Conservation (phyloP, 2,329 filamentous ascomycete genomes). For the Didymella glomerata region DNA sequence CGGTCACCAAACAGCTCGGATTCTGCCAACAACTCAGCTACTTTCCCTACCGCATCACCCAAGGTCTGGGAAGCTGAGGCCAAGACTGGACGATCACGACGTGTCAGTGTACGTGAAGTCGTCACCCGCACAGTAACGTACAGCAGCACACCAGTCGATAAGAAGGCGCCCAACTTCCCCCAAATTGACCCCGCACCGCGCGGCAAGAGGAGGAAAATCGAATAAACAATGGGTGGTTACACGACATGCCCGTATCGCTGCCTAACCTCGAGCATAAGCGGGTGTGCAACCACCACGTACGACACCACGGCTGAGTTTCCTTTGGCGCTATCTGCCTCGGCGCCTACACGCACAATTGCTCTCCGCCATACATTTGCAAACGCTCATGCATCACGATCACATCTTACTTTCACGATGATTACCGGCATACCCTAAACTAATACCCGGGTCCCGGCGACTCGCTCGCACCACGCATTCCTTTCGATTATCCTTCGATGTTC, state of each 20-base stretch:
- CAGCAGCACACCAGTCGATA: constrained; percentile 63
- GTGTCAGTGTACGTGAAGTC: constrained; percentile 81
- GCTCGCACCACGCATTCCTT: constrained; percentile 38
- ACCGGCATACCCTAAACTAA: constrained; percentile 29
- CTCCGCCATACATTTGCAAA: constrained; percentile 17
- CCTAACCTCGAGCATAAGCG: constrained; percentile 32
- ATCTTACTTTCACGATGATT: constrained; percentile 19
- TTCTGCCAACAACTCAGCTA: constrained; percentile 53
- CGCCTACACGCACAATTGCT: constrained; percentile 13
- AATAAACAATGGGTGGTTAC: constrained; percentile 48
- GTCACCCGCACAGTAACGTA: constrained; percentile 95
- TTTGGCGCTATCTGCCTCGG: constrained; percentile 33
- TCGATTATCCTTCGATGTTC: constrained; percentile 26
- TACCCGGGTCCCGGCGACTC: constrained; percentile 49
- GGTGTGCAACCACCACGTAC: constrained; percentile 38
- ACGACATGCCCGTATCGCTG: constrained; percentile 27
- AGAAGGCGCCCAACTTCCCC: constrained; percentile 53
- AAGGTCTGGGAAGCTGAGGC: constrained; percentile 81
- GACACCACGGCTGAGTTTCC: constrained; percentile 29
- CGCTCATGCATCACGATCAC: constrained; percentile 19
- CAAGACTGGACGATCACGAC: constrained; percentile 67
- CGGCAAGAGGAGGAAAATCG: constrained; percentile 86
- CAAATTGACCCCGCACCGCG: constrained; percentile 88
- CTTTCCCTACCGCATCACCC: constrained; percentile 77
- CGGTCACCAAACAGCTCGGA: constrained; percentile 73